Percentiles rank a stretch among this genome's conserved stretches.
phyloP scores from a whole-genome alignment of 2,329 filamentous ascomycete species.

The Aspergillus udagawae region DNA sequence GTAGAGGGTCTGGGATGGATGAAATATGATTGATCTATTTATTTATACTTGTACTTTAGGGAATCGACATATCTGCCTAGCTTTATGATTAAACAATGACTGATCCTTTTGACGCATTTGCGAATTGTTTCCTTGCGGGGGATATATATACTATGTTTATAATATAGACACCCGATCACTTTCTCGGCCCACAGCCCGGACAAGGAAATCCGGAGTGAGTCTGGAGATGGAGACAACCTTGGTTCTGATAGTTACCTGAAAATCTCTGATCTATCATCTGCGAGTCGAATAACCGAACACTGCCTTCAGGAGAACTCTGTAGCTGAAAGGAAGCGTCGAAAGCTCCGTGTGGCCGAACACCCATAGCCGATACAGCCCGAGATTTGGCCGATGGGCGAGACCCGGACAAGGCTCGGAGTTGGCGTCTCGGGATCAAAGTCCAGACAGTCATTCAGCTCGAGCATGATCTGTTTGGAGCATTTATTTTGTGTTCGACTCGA shows the following conservation, averaged over 20 bases:
- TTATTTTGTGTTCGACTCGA: background rate
- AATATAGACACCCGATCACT: background rate
- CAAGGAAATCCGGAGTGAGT: background rate
- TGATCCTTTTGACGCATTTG: background rate
- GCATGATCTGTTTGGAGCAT: background rate
- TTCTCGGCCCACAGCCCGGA: background rate
- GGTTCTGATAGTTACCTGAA: background rate
- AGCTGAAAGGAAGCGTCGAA: background rate
- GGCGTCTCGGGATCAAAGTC: background rate
- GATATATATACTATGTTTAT: background rate
- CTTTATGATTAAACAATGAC: background rate
- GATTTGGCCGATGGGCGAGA: constrained; percentile 18
- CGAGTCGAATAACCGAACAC: background rate
- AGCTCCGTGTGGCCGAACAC: constrained; percentile 34
- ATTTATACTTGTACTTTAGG: constrained; percentile 5
- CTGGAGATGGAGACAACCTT: background rate
- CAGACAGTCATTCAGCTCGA: background rate
- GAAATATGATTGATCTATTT: background rate
- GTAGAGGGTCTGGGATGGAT: background rate
- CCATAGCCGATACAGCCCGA: constrained; percentile 33
- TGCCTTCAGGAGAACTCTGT: background rate
- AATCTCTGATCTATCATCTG: background rate
- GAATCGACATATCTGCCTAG: background rate
- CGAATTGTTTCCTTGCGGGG: no score
- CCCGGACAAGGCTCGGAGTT: constrained; percentile 13